Conservation (phyloP, 1,284 basidiomycete species). For the Rhodotorula sp. region DNA sequence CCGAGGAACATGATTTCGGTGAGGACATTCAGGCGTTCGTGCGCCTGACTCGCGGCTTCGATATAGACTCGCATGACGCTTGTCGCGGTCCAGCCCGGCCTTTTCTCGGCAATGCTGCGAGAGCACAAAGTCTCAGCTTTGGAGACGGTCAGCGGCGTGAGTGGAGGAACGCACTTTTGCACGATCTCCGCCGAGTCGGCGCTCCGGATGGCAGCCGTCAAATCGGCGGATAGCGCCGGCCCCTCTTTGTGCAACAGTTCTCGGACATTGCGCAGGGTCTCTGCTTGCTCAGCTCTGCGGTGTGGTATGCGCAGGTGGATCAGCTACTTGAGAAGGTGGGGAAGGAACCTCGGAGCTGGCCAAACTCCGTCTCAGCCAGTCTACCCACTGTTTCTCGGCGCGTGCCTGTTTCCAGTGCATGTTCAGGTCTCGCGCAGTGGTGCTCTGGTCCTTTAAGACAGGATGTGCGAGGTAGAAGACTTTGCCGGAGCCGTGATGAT, state of each 20-base stretch:
- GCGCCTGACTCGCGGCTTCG: constrained; percentile 63
- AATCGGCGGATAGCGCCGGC: not conserved
- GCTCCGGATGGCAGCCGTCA: constrained; percentile 13
- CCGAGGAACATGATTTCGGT: constrained; percentile 74
- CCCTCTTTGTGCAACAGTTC: not conserved
- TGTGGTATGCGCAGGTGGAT: not conserved
- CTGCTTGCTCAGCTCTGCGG: constrained; percentile 13
- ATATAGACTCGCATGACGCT: constrained; percentile 72
- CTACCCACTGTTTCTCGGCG: not conserved
- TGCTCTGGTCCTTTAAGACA: no score
- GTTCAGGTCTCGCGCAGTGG: not conserved
- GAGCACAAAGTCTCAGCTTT: not conserved
- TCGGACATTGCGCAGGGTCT: constrained; percentile 5
- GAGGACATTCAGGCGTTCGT: constrained; percentile 68
- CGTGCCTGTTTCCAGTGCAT: constrained; percentile 25
- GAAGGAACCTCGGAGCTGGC: not conserved
- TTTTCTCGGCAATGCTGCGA: constrained; percentile 6
- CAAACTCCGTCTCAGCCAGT: not conserved
- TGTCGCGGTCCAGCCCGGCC: constrained; percentile 67
- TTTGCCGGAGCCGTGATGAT: no score
- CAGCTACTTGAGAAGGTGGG: not conserved
- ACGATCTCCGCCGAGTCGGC: constrained; percentile 14
- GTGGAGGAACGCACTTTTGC: constrained; percentile 1
- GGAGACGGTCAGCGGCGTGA: not conserved
- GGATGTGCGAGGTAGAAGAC: no score